These are phyloP conservation scores for Zygoascus hellenicus DNA, from an alignment of 1,139 yeast species.

Conservation along the genomic window DNA sequence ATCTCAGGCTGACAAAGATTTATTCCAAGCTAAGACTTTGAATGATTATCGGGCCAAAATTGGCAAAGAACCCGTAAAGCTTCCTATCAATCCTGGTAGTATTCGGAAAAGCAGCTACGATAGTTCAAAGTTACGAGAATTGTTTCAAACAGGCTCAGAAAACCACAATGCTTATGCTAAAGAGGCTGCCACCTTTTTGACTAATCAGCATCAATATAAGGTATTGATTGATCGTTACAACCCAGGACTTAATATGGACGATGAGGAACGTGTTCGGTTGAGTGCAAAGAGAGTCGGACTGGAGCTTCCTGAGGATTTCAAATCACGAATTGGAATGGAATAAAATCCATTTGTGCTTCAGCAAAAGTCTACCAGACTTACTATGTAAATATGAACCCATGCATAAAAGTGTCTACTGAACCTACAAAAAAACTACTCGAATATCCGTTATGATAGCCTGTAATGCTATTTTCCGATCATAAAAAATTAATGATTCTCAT, in stretches of 20 bases:
- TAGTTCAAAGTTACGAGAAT: slow-evolving; percentile 14
- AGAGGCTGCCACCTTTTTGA: slow-evolving; percentile 52
- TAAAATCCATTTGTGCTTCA: background rate
- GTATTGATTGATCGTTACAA: slow-evolving; percentile 81
- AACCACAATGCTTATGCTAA: slow-evolving; percentile 36
- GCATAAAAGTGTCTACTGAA: background rate
- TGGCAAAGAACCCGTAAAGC: slow-evolving; percentile 5
- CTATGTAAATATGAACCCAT: background rate
- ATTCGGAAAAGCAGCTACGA: slow-evolving; percentile 14
- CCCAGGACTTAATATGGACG: slow-evolving; percentile 74
- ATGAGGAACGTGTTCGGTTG: slow-evolving; percentile 66
- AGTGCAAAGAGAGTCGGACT: slow-evolving; percentile 88
- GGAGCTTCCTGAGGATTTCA: slow-evolving; percentile 41
- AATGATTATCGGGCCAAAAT: slow-evolving; percentile 21
- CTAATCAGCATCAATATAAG: slow-evolving; percentile 69
- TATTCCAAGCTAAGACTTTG: slow-evolving; percentile 21
- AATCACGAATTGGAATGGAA: background rate
- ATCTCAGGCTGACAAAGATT: slow-evolving; percentile 25
- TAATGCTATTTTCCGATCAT: too few relatives aligned
- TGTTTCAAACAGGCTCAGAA: slow-evolving; percentile 17
- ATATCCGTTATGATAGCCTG: background rate
- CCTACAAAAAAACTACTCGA: background rate
- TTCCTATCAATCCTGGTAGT: slow-evolving; percentile 11
- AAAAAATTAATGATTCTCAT: background rate
- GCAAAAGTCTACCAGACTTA: too few relatives aligned